phyloP scores from a whole-genome alignment of 306 rosid species.

The Quillaja saponaria region DNA sequence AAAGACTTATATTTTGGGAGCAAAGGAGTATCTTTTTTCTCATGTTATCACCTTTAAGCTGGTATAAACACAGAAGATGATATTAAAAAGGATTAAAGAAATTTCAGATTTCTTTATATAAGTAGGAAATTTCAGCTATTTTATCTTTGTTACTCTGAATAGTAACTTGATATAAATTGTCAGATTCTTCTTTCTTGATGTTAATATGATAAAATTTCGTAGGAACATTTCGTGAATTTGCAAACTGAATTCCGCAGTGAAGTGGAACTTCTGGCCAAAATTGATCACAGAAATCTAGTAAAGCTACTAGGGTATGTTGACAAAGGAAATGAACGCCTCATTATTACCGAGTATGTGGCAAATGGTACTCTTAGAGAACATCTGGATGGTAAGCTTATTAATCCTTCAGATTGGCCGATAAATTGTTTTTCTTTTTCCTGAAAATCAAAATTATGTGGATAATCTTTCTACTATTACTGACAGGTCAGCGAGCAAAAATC shows the following conservation, averaged over 20 bases:
- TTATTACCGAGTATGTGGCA: constrained; percentile 83
- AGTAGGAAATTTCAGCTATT: constrained; percentile 4
- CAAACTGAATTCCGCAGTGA: constrained; percentile 87
- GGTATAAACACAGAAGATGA: neutral
- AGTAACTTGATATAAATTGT: constrained; percentile 5
- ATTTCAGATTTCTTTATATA: constrained; percentile 4
- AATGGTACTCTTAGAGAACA: constrained; percentile 96
- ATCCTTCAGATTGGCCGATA: constrained; percentile 19
- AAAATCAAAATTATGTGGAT: constrained; percentile 26
- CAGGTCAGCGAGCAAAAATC: constrained; percentile 73
- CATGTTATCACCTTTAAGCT: neutral
- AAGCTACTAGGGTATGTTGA: constrained; percentile 86
- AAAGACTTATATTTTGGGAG: too few relatives aligned
- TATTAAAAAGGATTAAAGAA: neutral
- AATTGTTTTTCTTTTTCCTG: constrained; percentile 2
- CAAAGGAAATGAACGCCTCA: constrained; percentile 79
- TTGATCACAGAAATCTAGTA: constrained; percentile 92
- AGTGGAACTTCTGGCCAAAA: constrained; percentile 85
- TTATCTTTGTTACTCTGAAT: neutral
- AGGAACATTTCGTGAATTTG: constrained; percentile 80
- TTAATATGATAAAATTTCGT: constrained; percentile 30
- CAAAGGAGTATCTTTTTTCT: neutral
- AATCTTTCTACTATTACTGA: constrained; percentile 30
- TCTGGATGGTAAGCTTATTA: constrained; percentile 76
- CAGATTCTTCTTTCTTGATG: constrained; percentile 9